Base-by-base conservation (phyloP, 1,139 yeast species). In the Suhomyces taliae region DNA sequence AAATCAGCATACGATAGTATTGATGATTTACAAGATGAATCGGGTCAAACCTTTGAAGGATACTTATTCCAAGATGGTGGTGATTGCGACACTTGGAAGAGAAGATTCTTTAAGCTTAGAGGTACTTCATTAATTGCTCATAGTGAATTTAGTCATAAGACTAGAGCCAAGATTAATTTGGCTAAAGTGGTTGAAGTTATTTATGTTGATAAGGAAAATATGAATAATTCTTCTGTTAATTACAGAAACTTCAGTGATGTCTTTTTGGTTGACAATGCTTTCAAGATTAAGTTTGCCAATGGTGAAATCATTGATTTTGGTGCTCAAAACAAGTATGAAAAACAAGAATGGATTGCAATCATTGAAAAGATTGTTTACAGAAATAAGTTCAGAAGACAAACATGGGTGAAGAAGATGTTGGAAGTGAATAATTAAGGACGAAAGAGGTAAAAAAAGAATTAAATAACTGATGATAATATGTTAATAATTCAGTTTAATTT, bases 41-140 rank as follows among this genome's bases (percentile, higher is more conserved):
- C 68, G 12, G 49, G 60, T 8, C 58, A 74, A 12, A 53, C 53
- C 1, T 66, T 69, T 54, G 87, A 83, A 60, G 93, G 93, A 0
- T 84, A 74, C 59, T 65, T 86, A 67, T 79, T 81, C 57, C 95
- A 87, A 66, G 90, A 85, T 59, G 93, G 93, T 34, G 95, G 93
- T 8, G 95, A 87, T 64, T 78, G 88, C 55, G 78, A 76, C 11
- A 62, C 74, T 26, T 78, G 85, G 79, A 82, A 82, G 56, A 76
- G 83, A 57, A 69, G 93, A 49, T 85, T 64, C 64, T 85, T 82
- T 69, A 81, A 76, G 57, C 67, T 87, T 34, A 63, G 71, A 39
- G 90, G 89, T 0, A 78, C 81, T 6, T 78, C 82, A 34, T 66
- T 87, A 53, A 69, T 81, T 45, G 91, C 90, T 0, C 85, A 81